Conservation (phyloP, 192 early-diverging fungal species). For the Linnemannia zychae region DNA sequence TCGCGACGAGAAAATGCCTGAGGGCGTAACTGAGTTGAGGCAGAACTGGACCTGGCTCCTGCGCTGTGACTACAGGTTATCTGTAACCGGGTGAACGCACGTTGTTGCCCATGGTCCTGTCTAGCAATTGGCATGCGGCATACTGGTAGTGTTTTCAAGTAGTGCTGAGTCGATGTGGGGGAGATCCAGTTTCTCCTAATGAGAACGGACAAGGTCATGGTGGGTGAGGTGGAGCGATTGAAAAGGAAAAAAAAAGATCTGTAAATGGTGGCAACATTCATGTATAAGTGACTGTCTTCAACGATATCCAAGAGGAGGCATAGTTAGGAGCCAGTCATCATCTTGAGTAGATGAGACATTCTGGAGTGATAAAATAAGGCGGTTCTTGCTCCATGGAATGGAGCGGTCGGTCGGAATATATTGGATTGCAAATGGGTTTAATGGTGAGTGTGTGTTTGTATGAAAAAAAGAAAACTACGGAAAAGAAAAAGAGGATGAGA, state of each 20-base stretch:
- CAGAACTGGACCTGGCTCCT: neutral
- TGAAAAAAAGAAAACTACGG: neutral
- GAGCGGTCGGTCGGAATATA: too few relatives aligned
- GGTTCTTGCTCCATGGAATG: too few relatives aligned
- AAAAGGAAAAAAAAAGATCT: neutral
- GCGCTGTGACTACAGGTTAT: too few relatives aligned
- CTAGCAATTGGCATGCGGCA: neutral
- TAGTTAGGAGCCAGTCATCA: too few relatives aligned
- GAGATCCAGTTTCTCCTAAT: conserved; percentile 3
- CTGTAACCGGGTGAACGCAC: neutral
- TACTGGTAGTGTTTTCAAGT: neutral
- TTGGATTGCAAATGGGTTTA: neutral
- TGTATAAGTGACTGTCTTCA: neutral
- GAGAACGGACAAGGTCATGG: neutral
- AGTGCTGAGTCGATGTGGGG: neutral
- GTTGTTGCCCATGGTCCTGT: neutral
- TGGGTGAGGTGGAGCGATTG: neutral
- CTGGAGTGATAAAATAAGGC: too few relatives aligned
- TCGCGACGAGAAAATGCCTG: neutral
- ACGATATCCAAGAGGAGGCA: neutral
- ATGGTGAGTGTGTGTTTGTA: conserved; percentile 2
- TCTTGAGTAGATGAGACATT: too few relatives aligned
- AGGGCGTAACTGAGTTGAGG: neutral
- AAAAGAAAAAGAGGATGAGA: neutral
- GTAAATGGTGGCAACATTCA: neutral